A percentile compares a stretch with the other conserved stretches of the same genome.
phyloP scores from a whole-genome alignment of 116 monocot genomes.

The Cymodocea nodosa region DNA sequence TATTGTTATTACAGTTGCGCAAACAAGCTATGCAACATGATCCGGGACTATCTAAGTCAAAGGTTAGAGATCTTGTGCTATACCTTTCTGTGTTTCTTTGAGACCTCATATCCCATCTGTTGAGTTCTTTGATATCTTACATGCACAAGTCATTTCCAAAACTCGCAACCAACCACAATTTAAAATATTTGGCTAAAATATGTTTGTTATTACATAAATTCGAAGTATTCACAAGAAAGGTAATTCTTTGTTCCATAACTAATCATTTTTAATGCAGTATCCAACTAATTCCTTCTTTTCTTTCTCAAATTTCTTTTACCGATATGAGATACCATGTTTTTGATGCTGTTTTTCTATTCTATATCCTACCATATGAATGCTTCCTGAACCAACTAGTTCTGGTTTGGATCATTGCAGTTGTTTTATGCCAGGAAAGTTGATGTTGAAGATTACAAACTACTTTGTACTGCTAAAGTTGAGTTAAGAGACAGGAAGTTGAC shows the following conservation, averaged over 20 bases:
- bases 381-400: not conserved
- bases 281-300: too few relatives aligned
- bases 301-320: too few relatives aligned
- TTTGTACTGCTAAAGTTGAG: conserved; percentile 65
- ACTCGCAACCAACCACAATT: too few relatives aligned
- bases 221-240: too few relatives aligned
- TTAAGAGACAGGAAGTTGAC: conserved; percentile 31
- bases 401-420: conserved; percentile 25
- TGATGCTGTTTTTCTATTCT: not conserved
- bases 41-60: conserved; percentile 29
- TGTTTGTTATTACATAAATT: too few relatives aligned
- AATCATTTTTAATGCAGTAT: too few relatives aligned
- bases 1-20: conserved; percentile 29
- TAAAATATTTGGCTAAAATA: too few relatives aligned
- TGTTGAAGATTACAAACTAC: conserved; percentile 55
- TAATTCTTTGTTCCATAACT: too few relatives aligned
- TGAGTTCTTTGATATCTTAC: too few relatives aligned
- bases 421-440: conserved; percentile 60
- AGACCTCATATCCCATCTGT: not conserved
- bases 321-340: not conserved
- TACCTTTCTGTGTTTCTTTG: not conserved
- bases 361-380: not conserved
- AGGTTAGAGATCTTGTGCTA: conserved; percentile 22
- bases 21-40: conserved; percentile 43
- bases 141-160: too few relatives aligned